Evolutionary conservation across 2,329 filamentous ascomycete genomes (phyloP).

Genomic region (Aspergillaceae sp.): DNA sequence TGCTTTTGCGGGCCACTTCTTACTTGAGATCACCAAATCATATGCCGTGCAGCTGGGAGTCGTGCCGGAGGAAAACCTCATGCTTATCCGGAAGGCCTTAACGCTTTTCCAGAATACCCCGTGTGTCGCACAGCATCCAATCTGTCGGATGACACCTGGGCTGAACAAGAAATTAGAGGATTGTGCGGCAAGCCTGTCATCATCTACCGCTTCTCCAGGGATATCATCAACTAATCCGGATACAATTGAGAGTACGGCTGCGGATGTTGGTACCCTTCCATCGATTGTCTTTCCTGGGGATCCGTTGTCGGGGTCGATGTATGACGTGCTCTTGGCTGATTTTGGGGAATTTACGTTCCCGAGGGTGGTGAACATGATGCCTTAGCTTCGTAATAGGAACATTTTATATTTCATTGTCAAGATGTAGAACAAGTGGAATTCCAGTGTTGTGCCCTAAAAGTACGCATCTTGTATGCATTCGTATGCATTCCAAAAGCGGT

Average conservation of each 20-base stretch:
- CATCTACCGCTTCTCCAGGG: not conserved
- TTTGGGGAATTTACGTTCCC: constrained; percentile 1
- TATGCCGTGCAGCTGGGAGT: constrained; percentile 28
- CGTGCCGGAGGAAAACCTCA: constrained; percentile 16
- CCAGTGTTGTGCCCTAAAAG: no score
- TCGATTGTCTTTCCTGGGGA: not conserved
- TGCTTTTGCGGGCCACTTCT: constrained; percentile 34
- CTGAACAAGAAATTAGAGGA: constrained; percentile 13
- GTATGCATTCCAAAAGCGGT: not conserved
- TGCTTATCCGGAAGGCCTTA: constrained; percentile 9
- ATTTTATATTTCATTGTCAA: no score
- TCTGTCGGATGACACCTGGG: constrained; percentile 16
- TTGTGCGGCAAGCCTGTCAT: constrained; percentile 6
- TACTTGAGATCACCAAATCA: constrained; percentile 32
- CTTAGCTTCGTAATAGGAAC: not conserved
- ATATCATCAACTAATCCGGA: not conserved
- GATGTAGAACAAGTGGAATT: not conserved
- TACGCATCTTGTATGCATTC: not conserved
- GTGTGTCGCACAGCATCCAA: constrained; percentile 15
- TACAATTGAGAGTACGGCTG: not conserved
- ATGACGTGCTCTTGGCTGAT: not conserved
- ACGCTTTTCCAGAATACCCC: constrained; percentile 11
- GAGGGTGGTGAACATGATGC: not conserved
- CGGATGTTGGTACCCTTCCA: not conserved
- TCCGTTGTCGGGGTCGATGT: not conserved